Evolutionary conservation across 2,329 filamentous ascomycete species (phyloP), one percentile per base, ranked within the genome.

Genomic region (Neonectria sp.): DNA sequence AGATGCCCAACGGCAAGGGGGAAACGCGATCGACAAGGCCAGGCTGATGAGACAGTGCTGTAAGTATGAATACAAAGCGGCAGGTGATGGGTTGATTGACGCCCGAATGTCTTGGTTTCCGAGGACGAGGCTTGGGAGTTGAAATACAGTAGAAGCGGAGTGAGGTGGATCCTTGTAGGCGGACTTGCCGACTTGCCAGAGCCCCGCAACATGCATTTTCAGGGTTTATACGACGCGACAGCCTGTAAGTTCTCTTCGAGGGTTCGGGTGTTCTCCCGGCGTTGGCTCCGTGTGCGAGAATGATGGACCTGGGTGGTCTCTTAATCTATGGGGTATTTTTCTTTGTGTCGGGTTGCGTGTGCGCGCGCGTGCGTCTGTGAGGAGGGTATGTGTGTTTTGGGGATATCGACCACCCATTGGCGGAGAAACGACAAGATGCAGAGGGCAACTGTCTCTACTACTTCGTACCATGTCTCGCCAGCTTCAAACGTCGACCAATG

Each of bases 181-280:
- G 29, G 46, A 46, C 45, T 40, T 40, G 37, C 17, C 37, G 37
- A 40, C 15, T 6, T 5, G 6, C 9, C 51, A 25, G 57, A 55
- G 55, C 63, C 63, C 63, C 63, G 63, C 51, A 55, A 52, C 29
- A 35, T 60, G 56, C 63, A 65, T 65, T 43, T 17, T 35, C 27
- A 45, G 33, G 57, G 24, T 11, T 29, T 51, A 12, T 25, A 52
- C 24, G 45, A 52, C 35, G 56, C 17, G 4, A 46, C 33, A 35
- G 33, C 33, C 33, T 12, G 3, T 11, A 35, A 9, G 33, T 12
- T 13, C 12, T 3, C 13, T 11, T 9, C 33, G 8, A 35, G 33
- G 1, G 8, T 13, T 35, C 13, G 33, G 12, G 9, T 2, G 9
- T 33, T 33, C 31, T 33, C 31, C 15, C 33, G 33, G 11, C 3